Evolutionary conservation across 2,329 filamentous ascomycete genomes (phyloP).

Genomic region (Huntiella decipiens): DNA sequence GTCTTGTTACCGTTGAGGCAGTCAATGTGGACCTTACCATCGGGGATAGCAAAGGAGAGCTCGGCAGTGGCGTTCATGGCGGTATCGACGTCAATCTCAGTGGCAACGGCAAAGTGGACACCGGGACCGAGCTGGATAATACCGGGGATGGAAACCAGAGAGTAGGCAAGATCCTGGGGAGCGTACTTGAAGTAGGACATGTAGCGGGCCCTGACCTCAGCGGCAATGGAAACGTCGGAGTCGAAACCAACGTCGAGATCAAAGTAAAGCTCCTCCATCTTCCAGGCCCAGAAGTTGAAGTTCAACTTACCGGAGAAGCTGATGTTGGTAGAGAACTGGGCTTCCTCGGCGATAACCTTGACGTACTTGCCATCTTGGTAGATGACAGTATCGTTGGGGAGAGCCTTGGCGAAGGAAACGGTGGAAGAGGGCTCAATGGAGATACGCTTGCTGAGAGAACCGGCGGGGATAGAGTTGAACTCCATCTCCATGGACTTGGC

Average conservation of each 20-base stretch:
- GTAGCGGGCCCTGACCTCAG: slow-evolving; percentile 19
- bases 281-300: slow-evolving; percentile 20
- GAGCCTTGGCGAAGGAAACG: slow-evolving; percentile 11
- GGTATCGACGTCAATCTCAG: slow-evolving; percentile 19
- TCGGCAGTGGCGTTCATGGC: slow-evolving; percentile 17
- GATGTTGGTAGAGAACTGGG: slow-evolving; percentile 19
- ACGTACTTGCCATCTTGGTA: slow-evolving; percentile 18
- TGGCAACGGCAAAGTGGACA: slow-evolving; percentile 21
- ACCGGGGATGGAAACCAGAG: slow-evolving; percentile 21
- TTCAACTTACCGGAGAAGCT: slow-evolving; percentile 25
- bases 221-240: slow-evolving; percentile 20
- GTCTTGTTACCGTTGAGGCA: slow-evolving; percentile 17
- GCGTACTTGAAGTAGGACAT: slow-evolving; percentile 19
- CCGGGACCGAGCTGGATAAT: slow-evolving; percentile 21
- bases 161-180: slow-evolving; percentile 20
- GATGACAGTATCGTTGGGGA: slow-evolving; percentile 15
- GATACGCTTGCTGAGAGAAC: slow-evolving; percentile 14
- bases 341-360: slow-evolving; percentile 19
- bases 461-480: slow-evolving; percentile 16
- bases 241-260: slow-evolving; percentile 23
- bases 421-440: slow-evolving; percentile 15
- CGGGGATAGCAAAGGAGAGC: slow-evolving; percentile 17
- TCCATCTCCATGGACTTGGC: slow-evolving; percentile 13
- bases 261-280: slow-evolving; percentile 21
- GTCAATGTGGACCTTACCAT: slow-evolving; percentile 23